phyloP scores from a whole-genome alignment of 2,329 filamentous ascomycete species.

The Nothophaeocryptopus gaeumannii region DNA sequence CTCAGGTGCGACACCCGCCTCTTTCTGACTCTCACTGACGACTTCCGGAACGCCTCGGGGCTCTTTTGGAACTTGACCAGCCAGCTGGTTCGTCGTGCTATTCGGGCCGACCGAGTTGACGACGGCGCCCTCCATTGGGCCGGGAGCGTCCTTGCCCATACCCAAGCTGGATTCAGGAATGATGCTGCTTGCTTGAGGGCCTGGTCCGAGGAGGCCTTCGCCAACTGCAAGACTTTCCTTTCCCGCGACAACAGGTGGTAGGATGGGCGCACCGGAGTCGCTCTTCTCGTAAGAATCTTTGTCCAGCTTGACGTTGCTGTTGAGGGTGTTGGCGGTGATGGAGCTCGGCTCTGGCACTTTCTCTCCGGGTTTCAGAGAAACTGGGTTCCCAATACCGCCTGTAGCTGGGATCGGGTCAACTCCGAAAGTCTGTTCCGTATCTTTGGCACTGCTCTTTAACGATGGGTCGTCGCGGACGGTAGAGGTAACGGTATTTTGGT shows the following conservation, averaged over 20 bases:
- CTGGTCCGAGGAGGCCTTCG: constrained; percentile 46
- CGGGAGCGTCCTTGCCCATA: constrained; percentile 48
- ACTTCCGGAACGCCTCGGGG: constrained; percentile 56
- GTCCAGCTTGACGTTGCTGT: constrained; percentile 64
- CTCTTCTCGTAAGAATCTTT: constrained; percentile 83
- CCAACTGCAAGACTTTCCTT: not conserved
- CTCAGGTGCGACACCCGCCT: constrained; percentile 60
- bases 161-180: constrained; percentile 83
- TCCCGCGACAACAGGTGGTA: constrained; percentile 43
- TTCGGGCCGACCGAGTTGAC: constrained; percentile 21
- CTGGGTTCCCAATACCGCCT: constrained; percentile 67
- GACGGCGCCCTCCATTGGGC: constrained; percentile 17
- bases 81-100: constrained; percentile 46
- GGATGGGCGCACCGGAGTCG: constrained; percentile 52
- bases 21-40: constrained; percentile 69
- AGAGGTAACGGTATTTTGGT: constrained; percentile 67
- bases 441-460: constrained; percentile 25
- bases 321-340: constrained; percentile 68
- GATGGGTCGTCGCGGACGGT: constrained; percentile 67
- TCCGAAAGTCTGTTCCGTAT: constrained; percentile 40
- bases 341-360: constrained; percentile 67
- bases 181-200: constrained; percentile 57
- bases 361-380: constrained; percentile 75
- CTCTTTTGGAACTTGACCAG: constrained; percentile 46
- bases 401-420: constrained; percentile 60